These are phyloP conservation scores for Staphylotrichum longicolle DNA, from an alignment of 495 filamentous ascomycete genomes.

Conservation along the genomic window DNA sequence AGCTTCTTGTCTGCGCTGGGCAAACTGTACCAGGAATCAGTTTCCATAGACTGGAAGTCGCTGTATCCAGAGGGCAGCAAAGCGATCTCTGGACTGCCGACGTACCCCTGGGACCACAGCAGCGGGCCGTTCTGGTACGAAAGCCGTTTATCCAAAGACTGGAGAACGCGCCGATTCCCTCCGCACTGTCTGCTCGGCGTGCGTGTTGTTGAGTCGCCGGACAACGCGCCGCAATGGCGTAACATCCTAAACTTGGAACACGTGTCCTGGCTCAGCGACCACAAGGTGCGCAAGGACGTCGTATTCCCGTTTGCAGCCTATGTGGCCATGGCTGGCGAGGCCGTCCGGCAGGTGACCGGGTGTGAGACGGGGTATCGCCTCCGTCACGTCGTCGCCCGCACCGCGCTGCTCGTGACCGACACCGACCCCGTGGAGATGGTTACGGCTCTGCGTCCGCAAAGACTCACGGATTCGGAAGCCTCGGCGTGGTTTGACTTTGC, in stretches of 20 bases:
- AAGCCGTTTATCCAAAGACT: slow-evolving; percentile 41
- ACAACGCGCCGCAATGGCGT: slow-evolving; percentile 39
- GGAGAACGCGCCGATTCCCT: slow-evolving; percentile 36
- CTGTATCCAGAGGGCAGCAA: slow-evolving; percentile 16
- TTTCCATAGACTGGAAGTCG: slow-evolving; percentile 25
- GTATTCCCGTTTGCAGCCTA: slow-evolving; percentile 49
- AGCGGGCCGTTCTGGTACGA: slow-evolving; percentile 41
- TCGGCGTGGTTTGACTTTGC: slow-evolving; percentile 47
- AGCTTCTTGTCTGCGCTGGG: slow-evolving; percentile 33
- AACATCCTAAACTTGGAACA: slow-evolving; percentile 40
- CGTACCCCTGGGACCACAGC: slow-evolving; percentile 43
- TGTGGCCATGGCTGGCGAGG: slow-evolving; percentile 43
- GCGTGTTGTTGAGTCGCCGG: slow-evolving; percentile 34
- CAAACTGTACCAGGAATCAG: slow-evolving; percentile 35
- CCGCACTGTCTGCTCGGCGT: slow-evolving; percentile 48
- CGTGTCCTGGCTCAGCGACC: slow-evolving; percentile 47
- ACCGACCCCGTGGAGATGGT: slow-evolving; percentile 39
- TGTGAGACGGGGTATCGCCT: slow-evolving; percentile 35
- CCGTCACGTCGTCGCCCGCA: slow-evolving; percentile 33
- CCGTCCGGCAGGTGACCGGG: slow-evolving; percentile 37
- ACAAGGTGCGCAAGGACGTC: slow-evolving; percentile 35
- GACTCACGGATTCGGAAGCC: slow-evolving; percentile 37
- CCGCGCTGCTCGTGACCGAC: slow-evolving; percentile 42
- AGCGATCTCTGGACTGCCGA: slow-evolving; percentile 30
- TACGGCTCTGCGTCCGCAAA: slow-evolving; percentile 38